phyloP scores from a whole-genome alignment of 75 land plant genomes.

The Picea glauca region DNA sequence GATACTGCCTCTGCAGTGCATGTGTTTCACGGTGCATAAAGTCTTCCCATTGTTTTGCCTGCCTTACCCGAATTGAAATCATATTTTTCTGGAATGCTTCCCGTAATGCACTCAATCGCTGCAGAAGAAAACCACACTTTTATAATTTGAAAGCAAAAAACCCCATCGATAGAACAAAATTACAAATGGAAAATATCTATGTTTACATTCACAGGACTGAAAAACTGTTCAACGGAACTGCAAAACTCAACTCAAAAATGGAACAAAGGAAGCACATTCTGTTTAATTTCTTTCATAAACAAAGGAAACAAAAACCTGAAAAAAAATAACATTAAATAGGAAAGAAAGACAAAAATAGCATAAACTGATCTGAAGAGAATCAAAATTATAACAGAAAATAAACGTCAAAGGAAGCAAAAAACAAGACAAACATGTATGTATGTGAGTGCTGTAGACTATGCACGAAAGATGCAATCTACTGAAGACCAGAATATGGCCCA shows the following conservation, averaged over 20 bases:
- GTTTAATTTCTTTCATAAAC: not conserved
- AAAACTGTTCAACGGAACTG: not conserved
- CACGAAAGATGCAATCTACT: no score
- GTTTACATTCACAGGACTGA: not conserved
- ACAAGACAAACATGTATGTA: no score
- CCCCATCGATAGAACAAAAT: not conserved
- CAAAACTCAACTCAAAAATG: not conserved
- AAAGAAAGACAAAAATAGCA: no score
- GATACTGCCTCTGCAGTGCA: constrained; percentile 35
- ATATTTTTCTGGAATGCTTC: constrained; percentile 54
- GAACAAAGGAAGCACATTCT: not conserved
- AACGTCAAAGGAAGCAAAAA: no score
- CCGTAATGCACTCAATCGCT: constrained; percentile 41
- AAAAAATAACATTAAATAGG: no score
- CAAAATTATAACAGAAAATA: no score
- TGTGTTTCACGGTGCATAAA: constrained; percentile 29
- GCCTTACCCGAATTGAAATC: constrained; percentile 27
- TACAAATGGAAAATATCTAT: not conserved
- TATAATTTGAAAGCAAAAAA: not conserved
- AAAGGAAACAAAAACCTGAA: not conserved
- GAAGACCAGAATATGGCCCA: no score
- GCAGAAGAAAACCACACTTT: constrained; percentile 8
- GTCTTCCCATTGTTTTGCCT: constrained; percentile 38
- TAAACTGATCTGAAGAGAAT: no score
- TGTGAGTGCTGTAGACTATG: no score